A percentile compares a stretch with the other conserved stretches of the same genome.
These are phyloP conservation scores for Fusarium chaquense DNA, from an alignment of 2,329 filamentous ascomycete genomes.

Conservation along the genomic window DNA sequence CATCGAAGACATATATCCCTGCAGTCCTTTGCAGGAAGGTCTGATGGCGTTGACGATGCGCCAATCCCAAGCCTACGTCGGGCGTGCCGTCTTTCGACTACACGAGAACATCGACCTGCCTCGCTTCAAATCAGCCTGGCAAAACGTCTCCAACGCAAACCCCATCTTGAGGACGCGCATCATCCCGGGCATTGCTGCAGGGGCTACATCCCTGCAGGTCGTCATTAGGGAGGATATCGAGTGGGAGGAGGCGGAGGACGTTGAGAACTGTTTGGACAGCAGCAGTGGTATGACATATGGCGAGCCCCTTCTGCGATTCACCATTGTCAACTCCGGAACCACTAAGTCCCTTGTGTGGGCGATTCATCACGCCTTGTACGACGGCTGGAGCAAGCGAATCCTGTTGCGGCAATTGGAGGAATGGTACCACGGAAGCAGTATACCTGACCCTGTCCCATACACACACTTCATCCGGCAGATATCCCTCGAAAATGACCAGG, in stretches of 20 bases:
- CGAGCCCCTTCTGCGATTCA: slow-evolving; percentile 15
- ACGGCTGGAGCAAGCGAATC: slow-evolving; percentile 16
- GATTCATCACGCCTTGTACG: slow-evolving; percentile 15
- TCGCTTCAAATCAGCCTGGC: slow-evolving; percentile 15
- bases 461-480: slow-evolving; percentile 16
- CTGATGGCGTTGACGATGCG: slow-evolving; percentile 7
- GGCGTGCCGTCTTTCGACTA: slow-evolving; percentile 11
- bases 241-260: slow-evolving; percentile 13
- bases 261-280: slow-evolving; percentile 10
- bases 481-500: slow-evolving; percentile 13
- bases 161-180: slow-evolving; percentile 14
- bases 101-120: slow-evolving; percentile 12
- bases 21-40: slow-evolving; percentile 12
- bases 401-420: slow-evolving; percentile 12
- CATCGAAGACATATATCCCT: slow-evolving; percentile 17
- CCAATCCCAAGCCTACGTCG: slow-evolving; percentile 8
- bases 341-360: slow-evolving; percentile 13
- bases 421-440: slow-evolving; percentile 12
- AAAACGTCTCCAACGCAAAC: slow-evolving; percentile 15
- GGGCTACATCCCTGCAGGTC: slow-evolving; percentile 12
- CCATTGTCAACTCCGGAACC: slow-evolving; percentile 10
- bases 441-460: slow-evolving; percentile 13
- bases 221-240: slow-evolving; percentile 14
- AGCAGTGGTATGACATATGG: slow-evolving; percentile 15
- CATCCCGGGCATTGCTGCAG: slow-evolving; percentile 10